A percentile compares a stretch with the other conserved stretches of the same genome.
Conservation (phyloP, 2,329 filamentous ascomycete genomes). For the Cladophialophora exuberans region DNA sequence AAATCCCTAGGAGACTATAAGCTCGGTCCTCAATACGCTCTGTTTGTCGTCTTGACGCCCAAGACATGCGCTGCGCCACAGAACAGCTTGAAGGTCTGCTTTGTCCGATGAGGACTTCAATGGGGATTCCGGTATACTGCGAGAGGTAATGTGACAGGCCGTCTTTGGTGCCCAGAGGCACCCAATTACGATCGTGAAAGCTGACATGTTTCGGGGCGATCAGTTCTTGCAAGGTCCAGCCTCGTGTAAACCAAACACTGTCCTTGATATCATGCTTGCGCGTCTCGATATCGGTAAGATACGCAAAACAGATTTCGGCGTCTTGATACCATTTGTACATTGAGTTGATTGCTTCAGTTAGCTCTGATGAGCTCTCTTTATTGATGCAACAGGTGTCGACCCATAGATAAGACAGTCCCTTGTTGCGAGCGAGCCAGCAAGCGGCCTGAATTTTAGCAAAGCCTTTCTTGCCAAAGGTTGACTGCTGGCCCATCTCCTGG, state of each 20-base stretch:
- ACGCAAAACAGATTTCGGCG: constrained; percentile 42
- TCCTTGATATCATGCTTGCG: constrained; percentile 31
- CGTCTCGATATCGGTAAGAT: constrained; percentile 34
- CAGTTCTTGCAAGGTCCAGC: constrained; percentile 38
- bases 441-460: constrained; percentile 35
- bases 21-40: constrained; percentile 32
- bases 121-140: constrained; percentile 37
- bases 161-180: constrained; percentile 23
- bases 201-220: constrained; percentile 33
- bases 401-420: constrained; percentile 41
- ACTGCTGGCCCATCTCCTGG: constrained; percentile 23
- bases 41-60: constrained; percentile 31
- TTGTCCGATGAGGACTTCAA: constrained; percentile 28
- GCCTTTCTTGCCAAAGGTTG: constrained; percentile 26
- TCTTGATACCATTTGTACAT: constrained; percentile 41
- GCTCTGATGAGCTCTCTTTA: constrained; percentile 41
- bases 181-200: constrained; percentile 30
- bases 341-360: constrained; percentile 40
- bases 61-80: constrained; percentile 34
- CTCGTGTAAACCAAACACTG: constrained; percentile 35
- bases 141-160: constrained; percentile 29
- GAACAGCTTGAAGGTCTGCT: constrained; percentile 13
- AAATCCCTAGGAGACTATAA: constrained; percentile 34
- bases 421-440: constrained; percentile 31
- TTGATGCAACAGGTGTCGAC: constrained; percentile 47